Conservation (phyloP, 225 moss, liverwort and hornwort species). For the Marchantia polymorpha region DNA sequence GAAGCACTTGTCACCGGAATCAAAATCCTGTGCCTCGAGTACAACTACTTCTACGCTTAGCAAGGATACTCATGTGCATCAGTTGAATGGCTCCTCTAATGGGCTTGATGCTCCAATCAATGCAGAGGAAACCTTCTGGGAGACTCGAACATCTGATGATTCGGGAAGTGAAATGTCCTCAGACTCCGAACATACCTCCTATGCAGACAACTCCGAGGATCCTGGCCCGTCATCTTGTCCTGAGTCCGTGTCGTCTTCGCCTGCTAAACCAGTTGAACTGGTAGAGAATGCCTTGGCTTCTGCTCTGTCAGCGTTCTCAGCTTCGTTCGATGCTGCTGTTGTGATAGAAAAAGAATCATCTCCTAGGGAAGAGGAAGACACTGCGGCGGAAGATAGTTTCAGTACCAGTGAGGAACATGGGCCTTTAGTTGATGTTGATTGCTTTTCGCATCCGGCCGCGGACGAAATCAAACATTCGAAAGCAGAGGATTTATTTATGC, state of each 20-base stretch:
- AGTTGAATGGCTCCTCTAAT: constrained; percentile 12
- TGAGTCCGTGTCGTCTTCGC: constrained; percentile 27
- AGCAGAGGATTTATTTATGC: constrained; percentile 13
- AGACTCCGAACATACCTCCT: constrained; percentile 28
- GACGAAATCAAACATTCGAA: background rate
- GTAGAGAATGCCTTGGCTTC: constrained; percentile 34
- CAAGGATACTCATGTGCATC: constrained; percentile 18
- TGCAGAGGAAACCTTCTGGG: constrained; percentile 27
- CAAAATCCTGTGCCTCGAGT: constrained; percentile 15
- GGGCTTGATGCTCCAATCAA: constrained; percentile 4
- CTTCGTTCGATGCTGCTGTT: constrained; percentile 19
- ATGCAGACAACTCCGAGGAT: constrained; percentile 22
- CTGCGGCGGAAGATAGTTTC: constrained; percentile 23
- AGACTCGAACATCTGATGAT: constrained; percentile 24
- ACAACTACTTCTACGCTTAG: constrained; percentile 9
- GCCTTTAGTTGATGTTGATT: constrained; percentile 29
- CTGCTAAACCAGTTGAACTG: constrained; percentile 26
- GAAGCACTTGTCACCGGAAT: constrained; percentile 12
- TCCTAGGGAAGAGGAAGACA: constrained; percentile 14
- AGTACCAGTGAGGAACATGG: constrained; percentile 35
- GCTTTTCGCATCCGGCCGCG: constrained; percentile 3
- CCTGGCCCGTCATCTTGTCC: constrained; percentile 28
- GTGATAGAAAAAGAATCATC: background rate
- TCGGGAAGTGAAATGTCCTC: constrained; percentile 24
- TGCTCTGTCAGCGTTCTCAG: constrained; percentile 31